These are phyloP conservation scores for Mycena indigotica DNA, from an alignment of 768 basidiomycete genomes.

Conservation along the genomic window DNA sequence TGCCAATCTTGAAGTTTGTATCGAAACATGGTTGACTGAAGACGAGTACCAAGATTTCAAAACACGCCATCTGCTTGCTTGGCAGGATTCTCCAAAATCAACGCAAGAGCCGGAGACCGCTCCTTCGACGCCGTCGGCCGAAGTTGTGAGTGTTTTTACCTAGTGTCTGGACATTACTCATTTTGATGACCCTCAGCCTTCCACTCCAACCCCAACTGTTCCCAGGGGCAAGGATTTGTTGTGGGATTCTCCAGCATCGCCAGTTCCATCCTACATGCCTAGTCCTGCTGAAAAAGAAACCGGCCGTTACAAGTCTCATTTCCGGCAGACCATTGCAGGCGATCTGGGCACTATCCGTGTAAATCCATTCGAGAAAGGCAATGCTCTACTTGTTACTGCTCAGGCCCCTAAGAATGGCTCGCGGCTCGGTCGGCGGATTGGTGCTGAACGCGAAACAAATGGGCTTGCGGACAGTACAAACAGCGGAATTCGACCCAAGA, in stretches of 20 bases:
- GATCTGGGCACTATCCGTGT: constrained; percentile 44
- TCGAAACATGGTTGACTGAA: constrained; percentile 81
- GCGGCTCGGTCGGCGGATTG: constrained; percentile 17
- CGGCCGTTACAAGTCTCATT: constrained; percentile 25
- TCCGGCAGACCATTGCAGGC: constrained; percentile 51
- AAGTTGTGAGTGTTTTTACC: constrained; percentile 8
- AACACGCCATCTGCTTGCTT: constrained; percentile 58
- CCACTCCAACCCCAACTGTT: constrained; percentile 12
- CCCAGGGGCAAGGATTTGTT: constrained; percentile 64
- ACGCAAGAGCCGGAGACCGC: constrained; percentile 45
- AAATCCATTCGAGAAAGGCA: constrained; percentile 47
- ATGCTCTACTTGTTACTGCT: constrained; percentile 23
- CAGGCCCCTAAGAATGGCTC: constrained; percentile 24
- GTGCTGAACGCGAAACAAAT: constrained; percentile 12
- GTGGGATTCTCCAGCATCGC: constrained; percentile 62
- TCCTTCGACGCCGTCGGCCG: constrained; percentile 41
- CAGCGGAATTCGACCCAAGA: constrained; percentile 30
- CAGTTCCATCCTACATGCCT: constrained; percentile 29
- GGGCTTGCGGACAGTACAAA: constrained; percentile 61
- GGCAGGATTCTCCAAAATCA: constrained; percentile 62
- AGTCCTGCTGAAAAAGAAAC: constrained; percentile 30
- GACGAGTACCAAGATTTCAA: constrained; percentile 71
- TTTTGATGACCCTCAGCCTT: constrained; percentile 7
- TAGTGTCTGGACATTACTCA: constrained; percentile 9
- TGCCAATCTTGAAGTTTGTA: constrained; percentile 67